Evolutionary conservation across 2,329 filamentous ascomycete genomes (phyloP).

Genomic region (Conoideocrella luteorostrata): DNA sequence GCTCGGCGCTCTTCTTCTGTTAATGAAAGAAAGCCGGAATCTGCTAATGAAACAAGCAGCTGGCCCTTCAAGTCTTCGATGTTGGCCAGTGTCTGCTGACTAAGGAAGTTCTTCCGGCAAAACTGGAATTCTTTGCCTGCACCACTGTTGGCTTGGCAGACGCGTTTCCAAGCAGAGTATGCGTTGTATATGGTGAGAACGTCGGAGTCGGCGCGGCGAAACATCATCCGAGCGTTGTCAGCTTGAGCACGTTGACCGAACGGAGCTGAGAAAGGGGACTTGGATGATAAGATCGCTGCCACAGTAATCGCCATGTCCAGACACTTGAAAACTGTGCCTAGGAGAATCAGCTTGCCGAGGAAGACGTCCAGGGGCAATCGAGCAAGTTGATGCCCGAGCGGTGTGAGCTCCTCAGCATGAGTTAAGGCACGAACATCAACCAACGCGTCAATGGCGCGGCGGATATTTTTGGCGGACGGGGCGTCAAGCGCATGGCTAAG

Average conservation of each 20-base stretch:
- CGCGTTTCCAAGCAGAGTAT: slow-evolving; percentile 80
- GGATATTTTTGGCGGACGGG: slow-evolving; percentile 85
- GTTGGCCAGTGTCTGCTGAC: slow-evolving; percentile 77
- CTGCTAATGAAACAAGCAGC: slow-evolving; percentile 74
- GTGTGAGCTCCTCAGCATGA: slow-evolving; percentile 71
- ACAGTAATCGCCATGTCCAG: slow-evolving; percentile 87
- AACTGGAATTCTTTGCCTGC: slow-evolving; percentile 76
- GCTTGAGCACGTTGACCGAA: slow-evolving; percentile 79
- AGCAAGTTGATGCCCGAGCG: slow-evolving; percentile 79
- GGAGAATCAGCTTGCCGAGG: slow-evolving; percentile 83
- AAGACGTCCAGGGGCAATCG: slow-evolving; percentile 90
- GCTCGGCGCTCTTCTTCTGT: slow-evolving; percentile 64
- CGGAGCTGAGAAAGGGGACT: slow-evolving; percentile 84
- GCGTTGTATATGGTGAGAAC: slow-evolving; percentile 91
- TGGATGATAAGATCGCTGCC: slow-evolving; percentile 88
- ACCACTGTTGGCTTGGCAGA: slow-evolving; percentile 59
- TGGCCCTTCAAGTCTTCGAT: slow-evolving; percentile 96
- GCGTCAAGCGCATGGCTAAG: slow-evolving; percentile 83
- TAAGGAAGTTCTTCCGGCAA: slow-evolving; percentile 91
- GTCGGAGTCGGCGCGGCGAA: slow-evolving; percentile 84
- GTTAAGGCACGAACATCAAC: slow-evolving; percentile 91
- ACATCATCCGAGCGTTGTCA: slow-evolving; percentile 69
- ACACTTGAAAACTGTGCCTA: slow-evolving; percentile 82
- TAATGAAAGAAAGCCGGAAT: slow-evolving; percentile 75
- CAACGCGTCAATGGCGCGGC: slow-evolving; percentile 84